Evolutionary conservation across 2,329 filamentous ascomycete species (phyloP), one percentile per base, ranked within the genome.

Genomic region (Colletotrichum cereale): DNA sequence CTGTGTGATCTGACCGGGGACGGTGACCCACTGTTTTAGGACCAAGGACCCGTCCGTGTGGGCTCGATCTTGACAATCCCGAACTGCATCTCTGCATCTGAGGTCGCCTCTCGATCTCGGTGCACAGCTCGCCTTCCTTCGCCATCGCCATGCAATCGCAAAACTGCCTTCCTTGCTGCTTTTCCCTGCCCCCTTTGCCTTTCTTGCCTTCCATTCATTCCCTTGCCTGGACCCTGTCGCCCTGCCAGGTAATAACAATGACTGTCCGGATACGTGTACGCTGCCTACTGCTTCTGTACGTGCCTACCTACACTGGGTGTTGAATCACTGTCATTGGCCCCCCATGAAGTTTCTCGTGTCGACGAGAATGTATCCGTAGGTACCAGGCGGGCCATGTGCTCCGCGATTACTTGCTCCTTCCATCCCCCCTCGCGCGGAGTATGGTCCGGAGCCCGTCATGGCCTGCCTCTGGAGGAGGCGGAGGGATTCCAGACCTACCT

Each of bases 21-120:
- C 6, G 1, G 5, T 1, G 44, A 16, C 14, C 67, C 67, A 34
- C 57, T 60, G 31, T 60, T 68, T 55, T 38, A 40, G 53, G 18
- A 36, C 65, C 58, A 67, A 52, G 44, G 53, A 68, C 53, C 68
- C 68, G 58, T 68, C 47, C 52, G 38, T 66, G 53, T 69, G 53
- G 65, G 55, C 58, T 69, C 69, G 69, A 71, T 71, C 69, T 68
- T 40, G 24, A 63, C 53, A 52, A 64, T 58, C 68, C 69, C 65
- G 65, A 56, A 64, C 69, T 53, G 47, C 24, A 40, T 68, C 44
- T 71, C 60, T 69, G 58, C 53, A 71, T 71, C 69, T 64, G 65
- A 67, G n/a, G n/a, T 40, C 36, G 18, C 26, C 31, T 29, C 44
- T 71, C 65, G 65, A 71, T 71, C 68, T 60, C 47, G 21, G 60